These are phyloP conservation scores for Casuarina glauca DNA, from an alignment of 306 rosid species.

Conservation along the genomic window DNA sequence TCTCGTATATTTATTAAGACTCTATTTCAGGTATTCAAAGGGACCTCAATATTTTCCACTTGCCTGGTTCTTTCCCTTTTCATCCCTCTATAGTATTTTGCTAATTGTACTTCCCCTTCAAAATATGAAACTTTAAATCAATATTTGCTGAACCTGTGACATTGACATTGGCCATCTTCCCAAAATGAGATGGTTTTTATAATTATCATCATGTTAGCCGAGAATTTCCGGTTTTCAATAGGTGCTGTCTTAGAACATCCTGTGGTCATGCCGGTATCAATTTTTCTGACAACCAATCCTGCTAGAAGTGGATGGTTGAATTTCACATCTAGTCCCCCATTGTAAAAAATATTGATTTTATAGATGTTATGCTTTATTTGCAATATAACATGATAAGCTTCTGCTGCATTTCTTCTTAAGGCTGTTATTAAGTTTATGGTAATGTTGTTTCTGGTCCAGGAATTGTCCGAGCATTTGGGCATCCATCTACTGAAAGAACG, in stretches of 20 bases:
- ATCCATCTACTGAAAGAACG: slow-evolving; percentile 69
- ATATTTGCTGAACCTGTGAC: not conserved
- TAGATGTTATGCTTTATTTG: too few species aligned
- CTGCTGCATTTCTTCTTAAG: slow-evolving; percentile 1
- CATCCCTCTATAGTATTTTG: not conserved
- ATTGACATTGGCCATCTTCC: not conserved
- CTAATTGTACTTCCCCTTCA: not conserved
- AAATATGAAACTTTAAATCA: not conserved
- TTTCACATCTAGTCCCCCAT: too few species aligned
- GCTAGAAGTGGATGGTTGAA: too few species aligned
- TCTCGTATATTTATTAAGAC: slow-evolving; percentile 86
- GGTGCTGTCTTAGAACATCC: not conserved
- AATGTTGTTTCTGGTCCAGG: slow-evolving; percentile 52
- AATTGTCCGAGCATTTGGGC: slow-evolving; percentile 82
- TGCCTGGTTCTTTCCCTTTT: not conserved
- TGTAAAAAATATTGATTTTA: too few species aligned
- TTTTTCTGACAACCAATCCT: not conserved
- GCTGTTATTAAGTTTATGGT: slow-evolving; percentile 22
- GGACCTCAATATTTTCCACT: not conserved
- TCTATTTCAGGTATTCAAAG: slow-evolving; percentile 69
- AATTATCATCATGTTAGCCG: not conserved
- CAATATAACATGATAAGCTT: not conserved
- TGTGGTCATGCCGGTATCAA: not conserved
- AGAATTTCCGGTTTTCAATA: not conserved
- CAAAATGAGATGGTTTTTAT: not conserved